Evolutionary conservation across 345 rosid species (phyloP).

Genomic region (Microcos paniculata): DNA sequence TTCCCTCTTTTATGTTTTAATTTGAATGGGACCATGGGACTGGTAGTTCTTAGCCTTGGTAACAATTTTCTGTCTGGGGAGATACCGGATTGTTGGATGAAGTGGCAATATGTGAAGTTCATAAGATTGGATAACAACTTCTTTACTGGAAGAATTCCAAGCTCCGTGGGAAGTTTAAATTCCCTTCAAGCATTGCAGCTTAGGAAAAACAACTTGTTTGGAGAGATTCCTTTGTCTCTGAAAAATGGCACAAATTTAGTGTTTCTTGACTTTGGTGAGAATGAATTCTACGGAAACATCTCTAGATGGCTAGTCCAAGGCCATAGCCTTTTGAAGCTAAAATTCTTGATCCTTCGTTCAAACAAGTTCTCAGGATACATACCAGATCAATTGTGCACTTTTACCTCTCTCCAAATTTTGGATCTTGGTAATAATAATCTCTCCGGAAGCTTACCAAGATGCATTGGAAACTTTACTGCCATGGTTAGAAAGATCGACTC

Average conservation of each 20-base stretch:
- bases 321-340: background rate
- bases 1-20: constrained; percentile 7
- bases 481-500: background rate
- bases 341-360: constrained; percentile 5
- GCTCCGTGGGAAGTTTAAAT: background rate
- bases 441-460: constrained; percentile 18
- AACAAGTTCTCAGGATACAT: constrained; percentile 21
- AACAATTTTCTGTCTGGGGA: constrained; percentile 3
- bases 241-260: background rate
- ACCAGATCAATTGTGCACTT: no score
- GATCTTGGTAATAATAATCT: constrained; percentile 20
- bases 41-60: constrained; percentile 7
- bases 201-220: constrained; percentile 8
- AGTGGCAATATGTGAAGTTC: background rate
- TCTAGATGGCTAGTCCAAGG: constrained; percentile 18
- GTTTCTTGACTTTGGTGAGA: constrained; percentile 11
- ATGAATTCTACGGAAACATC: constrained; percentile 3
- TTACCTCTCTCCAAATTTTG: constrained; percentile 18
- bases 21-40: background rate
- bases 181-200: constrained; percentile 8
- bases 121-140: constrained; percentile 14
- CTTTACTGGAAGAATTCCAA: constrained; percentile 17
- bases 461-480: no score
- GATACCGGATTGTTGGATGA: constrained; percentile 4
- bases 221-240: constrained; percentile 15